Evolutionary conservation across 1,284 basidiomycete genomes (phyloP).

Genomic region (Salmacisia buchloeana): DNA sequence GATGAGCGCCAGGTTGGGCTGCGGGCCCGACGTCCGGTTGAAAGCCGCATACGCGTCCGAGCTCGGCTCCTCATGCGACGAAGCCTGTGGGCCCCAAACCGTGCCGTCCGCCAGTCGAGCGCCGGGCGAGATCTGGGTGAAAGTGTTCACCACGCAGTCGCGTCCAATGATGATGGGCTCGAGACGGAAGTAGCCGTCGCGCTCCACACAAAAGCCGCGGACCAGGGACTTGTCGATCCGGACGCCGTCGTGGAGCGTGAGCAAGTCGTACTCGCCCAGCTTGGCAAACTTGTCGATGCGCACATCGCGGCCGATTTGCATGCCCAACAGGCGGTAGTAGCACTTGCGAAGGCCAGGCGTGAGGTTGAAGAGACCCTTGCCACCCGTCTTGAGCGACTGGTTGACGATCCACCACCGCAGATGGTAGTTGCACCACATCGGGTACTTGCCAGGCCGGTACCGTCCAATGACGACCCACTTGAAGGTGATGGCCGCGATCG

Average conservation of each 20-base stretch:
- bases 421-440: slow-evolving; percentile 51
- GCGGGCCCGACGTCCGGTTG: slow-evolving; percentile 42
- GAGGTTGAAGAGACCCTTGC: slow-evolving; percentile 47
- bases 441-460: slow-evolving; percentile 48
- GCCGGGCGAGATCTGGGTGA: slow-evolving; percentile 49
- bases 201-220: slow-evolving; percentile 50
- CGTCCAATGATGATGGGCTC: slow-evolving; percentile 50
- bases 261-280: slow-evolving; percentile 47
- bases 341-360: slow-evolving; percentile 40
- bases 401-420: slow-evolving; percentile 51
- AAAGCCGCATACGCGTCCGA: slow-evolving; percentile 48
- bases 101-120: slow-evolving; percentile 48
- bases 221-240: slow-evolving; percentile 48
- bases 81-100: slow-evolving; percentile 49
- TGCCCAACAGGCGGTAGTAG: slow-evolving; percentile 48
- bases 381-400: slow-evolving; percentile 47
- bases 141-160: slow-evolving; percentile 50
- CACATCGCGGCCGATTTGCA: slow-evolving; percentile 47
- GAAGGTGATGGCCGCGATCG: slow-evolving; percentile 48
- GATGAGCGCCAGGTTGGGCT: slow-evolving; percentile 41
- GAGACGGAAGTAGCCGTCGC: slow-evolving; percentile 49
- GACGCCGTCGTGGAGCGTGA: slow-evolving; percentile 49
- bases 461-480: slow-evolving; percentile 50
- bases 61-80: slow-evolving; percentile 47
- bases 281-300: slow-evolving; percentile 45